phyloP scores from a whole-genome alignment of 768 basidiomycete species.

The Mycena alexandri region DNA sequence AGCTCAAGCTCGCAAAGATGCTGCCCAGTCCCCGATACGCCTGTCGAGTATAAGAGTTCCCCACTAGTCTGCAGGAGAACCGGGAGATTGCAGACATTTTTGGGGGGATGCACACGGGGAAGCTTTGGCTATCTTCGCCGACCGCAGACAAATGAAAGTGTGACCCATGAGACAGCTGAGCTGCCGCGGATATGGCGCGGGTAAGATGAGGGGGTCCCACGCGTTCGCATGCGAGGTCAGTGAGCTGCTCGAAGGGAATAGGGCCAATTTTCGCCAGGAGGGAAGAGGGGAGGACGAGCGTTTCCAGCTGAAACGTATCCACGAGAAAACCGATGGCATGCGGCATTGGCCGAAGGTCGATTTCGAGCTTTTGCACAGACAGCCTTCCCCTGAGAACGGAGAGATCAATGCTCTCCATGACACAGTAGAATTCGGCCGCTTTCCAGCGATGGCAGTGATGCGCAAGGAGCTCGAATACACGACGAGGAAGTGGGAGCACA shows the following conservation, averaged over 20 bases:
- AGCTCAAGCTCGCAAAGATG: constrained; percentile 9
- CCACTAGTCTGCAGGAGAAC: constrained; percentile 3
- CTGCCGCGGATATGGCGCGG: not conserved
- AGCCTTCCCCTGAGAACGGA: constrained; percentile 5
- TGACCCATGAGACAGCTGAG: not conserved
- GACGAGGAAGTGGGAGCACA: not conserved
- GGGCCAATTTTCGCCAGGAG: constrained; percentile 7
- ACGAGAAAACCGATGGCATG: not conserved
- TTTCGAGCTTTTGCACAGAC: constrained; percentile 5
- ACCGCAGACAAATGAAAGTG: not conserved
- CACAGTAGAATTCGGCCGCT: constrained; percentile 2
- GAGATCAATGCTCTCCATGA: constrained; percentile 10
- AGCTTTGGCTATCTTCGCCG: not conserved
- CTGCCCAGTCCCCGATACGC: not conserved
- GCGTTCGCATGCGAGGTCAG: constrained; percentile 1
- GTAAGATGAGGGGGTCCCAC: not conserved
- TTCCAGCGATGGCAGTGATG: constrained; percentile 1
- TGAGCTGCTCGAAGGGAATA: constrained; percentile 5
- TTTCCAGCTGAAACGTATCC: constrained; percentile 5
- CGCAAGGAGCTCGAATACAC: constrained; percentile 16
- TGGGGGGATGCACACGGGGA: not conserved
- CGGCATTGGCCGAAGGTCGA: not conserved
- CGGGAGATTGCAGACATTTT: not conserved
- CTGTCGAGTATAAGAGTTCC: not conserved
- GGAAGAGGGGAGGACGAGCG: not conserved